Base-by-base conservation (phyloP, 768 basidiomycete genomes). In the Phaeotremella skinneri region DNA sequence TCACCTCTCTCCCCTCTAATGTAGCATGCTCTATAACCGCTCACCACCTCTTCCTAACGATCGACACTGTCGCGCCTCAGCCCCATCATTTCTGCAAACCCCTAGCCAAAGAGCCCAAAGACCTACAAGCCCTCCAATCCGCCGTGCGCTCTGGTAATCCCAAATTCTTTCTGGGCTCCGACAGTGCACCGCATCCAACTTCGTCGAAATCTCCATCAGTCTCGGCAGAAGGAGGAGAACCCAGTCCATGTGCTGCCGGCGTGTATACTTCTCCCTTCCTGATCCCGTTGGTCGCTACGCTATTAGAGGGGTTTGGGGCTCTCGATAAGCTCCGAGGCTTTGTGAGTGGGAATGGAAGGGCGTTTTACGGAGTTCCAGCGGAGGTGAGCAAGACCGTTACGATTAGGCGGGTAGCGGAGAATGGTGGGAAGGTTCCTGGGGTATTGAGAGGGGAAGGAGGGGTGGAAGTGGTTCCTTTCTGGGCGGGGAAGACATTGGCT, bases 21-120 rank as follows among this genome's bases (percentile, higher is more conserved):
- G 92, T 99, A 41, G 94, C 86, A 20, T 98, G 96, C 77, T 90
- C 91, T 6, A 97, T 99, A 78, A 99, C 96, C 1, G 89, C 93
- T 0, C 96, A 99, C 78, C 96, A 99, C 75, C 84, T 99, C 45
- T 85, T 84, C 27, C 82, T 99, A 49, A 96, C 90, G 4, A 90
- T 97, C 2, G 94, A 99, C 77, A 89, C 92, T 67, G 97, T 93
- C 86, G 92, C 92, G 1, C 90, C 92, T 1, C 91, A 98, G 76
- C 84, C 90, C 2, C 91, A 89, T 83, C 84, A 94, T 71, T 99
- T 88, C 79, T 98, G 96, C 81, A 99, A 98, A 77, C 96, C 96
- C 0, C 88, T 99, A 21, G 92, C 96, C 13, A 99, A 99, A 78
- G 92, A 85, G 75, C 94, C 94, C 1, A 87, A 88, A 64, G 96